These are phyloP conservation scores for Rhodotorula paludigena DNA, from an alignment of 768 basidiomycete genomes.

Conservation along the genomic window DNA sequence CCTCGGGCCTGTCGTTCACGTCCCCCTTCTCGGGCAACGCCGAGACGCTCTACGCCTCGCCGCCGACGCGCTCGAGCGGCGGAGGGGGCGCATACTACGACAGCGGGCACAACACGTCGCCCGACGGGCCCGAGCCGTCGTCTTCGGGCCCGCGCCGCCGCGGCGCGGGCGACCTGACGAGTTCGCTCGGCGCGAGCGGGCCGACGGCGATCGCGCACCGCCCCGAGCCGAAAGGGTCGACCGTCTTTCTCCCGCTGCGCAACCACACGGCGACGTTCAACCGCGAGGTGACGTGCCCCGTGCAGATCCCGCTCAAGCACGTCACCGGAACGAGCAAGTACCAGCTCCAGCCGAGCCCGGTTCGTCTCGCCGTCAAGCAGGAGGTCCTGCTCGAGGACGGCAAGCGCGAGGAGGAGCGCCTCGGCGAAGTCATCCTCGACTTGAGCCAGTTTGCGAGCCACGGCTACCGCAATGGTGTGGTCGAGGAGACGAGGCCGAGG, in stretches of 20 bases:
- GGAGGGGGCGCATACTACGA: neutral
- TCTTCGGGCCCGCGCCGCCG: neutral
- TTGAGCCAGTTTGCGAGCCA: slow-evolving; percentile 37
- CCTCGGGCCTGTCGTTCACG: slow-evolving; percentile 15
- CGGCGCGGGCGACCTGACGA: slow-evolving; percentile 18
- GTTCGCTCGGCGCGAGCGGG: neutral
- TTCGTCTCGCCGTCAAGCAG: slow-evolving; percentile 27
- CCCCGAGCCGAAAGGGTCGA: slow-evolving; percentile 33
- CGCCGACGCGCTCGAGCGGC: neutral
- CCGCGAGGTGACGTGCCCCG: slow-evolving; percentile 33
- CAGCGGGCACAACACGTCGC: neutral
- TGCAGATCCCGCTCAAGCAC: slow-evolving; percentile 19
- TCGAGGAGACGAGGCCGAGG: slow-evolving; percentile 22
- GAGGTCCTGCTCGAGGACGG: slow-evolving; percentile 20
- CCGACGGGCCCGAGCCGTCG: neutral
- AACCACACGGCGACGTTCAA: slow-evolving; percentile 30
- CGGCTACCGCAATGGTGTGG: neutral
- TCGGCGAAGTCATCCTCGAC: slow-evolving; percentile 40
- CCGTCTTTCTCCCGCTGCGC: slow-evolving; percentile 18
- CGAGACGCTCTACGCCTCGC: slow-evolving; percentile 6
- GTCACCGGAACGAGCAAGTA: slow-evolving; percentile 11
- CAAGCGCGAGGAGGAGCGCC: slow-evolving; percentile 35
- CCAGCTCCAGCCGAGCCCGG: slow-evolving; percentile 26
- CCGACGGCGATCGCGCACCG: slow-evolving; percentile 5
- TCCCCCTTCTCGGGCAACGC: slow-evolving; percentile 16